Evolutionary conservation across 2,329 filamentous ascomycete species (phyloP), one percentile per base, ranked within the genome.

Genomic region (Rhinocladiella similis): DNA sequence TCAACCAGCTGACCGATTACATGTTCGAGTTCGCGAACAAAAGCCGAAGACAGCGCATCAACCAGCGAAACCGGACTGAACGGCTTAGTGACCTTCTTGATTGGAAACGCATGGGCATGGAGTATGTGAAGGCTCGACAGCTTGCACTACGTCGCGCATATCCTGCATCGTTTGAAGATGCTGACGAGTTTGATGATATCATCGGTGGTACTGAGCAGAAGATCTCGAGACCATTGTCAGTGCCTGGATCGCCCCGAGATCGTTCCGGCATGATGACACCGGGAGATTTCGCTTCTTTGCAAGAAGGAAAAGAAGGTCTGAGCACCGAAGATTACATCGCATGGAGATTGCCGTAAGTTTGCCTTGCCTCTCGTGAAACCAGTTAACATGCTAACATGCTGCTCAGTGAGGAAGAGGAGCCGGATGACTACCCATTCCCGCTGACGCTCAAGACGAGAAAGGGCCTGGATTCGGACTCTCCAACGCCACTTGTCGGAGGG

Each of bases 31-130:
- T 97, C 71, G 88, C 89, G 60, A 83, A 83, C 70, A 99, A 99
- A 85, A 96, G 90, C 74, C 89, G 91, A 56, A 86, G 94, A 59
- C 94, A 99, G 75, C 90, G 94, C 49, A 99, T 99, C 82, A 99
- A 99, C 81, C 94, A 97, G 78, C 86, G 94, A 48, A 99, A 99
- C 76, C 86, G 94, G 53, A 99, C 94, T 0, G 94, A 99, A 79
- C 86, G 94, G 47, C 79, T 99, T 53, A 96, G 91, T 69, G 94
- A 99, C 71, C 80, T 99, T 58, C 82, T 99, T 39, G 94, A 99
- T 76, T 99, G 94, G 94, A 97, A 97, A 83, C 84, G 94, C 48
- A 99, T 99, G 94, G 94, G 94, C 19, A 88, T 97, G 87, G 94
- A 99, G 76, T 99, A 99, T 70, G 91, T 97, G 76, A 99, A 97